These are phyloP conservation scores for Chytriomyces confervae DNA, from an alignment of 192 early-diverging fungal genomes.

Conservation along the genomic window DNA sequence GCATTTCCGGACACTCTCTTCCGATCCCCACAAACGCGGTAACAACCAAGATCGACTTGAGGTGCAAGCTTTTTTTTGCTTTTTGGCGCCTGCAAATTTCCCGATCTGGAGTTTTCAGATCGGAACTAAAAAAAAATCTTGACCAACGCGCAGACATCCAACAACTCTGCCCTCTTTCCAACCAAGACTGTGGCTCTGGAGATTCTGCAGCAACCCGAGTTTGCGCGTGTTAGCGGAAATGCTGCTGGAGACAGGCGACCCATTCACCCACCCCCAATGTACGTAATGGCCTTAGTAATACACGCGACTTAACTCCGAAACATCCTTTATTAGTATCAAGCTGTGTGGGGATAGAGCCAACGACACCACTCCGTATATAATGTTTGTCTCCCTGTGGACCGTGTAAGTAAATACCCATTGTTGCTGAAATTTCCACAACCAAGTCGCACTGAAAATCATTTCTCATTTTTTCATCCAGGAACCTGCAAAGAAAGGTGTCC, in stretches of 20 bases:
- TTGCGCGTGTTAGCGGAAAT: constrained; percentile 29
- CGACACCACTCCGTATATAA: constrained; percentile 2
- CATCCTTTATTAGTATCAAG: constrained; percentile 11
- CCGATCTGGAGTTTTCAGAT: no score
- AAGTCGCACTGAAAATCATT: not conserved
- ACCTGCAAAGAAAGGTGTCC: constrained; percentile 2
- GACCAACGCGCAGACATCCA: no score
- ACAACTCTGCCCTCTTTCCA: no score
- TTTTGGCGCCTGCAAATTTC: no score
- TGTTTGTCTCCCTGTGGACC: constrained; percentile 36
- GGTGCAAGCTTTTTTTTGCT: no score
- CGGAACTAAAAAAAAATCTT: no score
- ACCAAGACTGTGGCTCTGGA: not conserved
- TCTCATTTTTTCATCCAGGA: not conserved
- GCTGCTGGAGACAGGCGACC: constrained; percentile 16
- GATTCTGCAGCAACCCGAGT: constrained; percentile 27
- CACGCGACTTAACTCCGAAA: not conserved
- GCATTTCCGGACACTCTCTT: no score
- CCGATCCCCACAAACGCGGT: no score
- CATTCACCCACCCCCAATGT: constrained; percentile 37
- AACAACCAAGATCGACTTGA: no score
- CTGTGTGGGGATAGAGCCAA: not conserved
- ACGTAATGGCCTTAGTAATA: not conserved
- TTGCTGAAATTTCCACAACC: not conserved
- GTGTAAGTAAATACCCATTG: constrained; percentile 14